Conservation (phyloP, 352 stramenopile genomes). For the Phytophthora constricta region DNA sequence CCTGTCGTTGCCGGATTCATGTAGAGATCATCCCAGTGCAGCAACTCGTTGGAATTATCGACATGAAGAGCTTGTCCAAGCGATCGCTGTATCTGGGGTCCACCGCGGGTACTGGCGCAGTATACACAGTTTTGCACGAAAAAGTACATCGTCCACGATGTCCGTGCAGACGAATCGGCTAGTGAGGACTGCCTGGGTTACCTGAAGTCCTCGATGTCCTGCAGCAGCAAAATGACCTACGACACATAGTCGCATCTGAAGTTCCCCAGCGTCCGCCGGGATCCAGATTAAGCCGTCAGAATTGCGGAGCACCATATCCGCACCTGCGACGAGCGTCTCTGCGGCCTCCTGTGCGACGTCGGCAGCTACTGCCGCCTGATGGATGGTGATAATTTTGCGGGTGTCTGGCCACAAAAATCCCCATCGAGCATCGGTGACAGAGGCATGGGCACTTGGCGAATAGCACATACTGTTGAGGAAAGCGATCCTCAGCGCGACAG, state of each 20-base stretch:
- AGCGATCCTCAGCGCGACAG: slow-evolving; percentile 20
- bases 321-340: background rate
- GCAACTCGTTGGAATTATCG: background rate
- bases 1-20: background rate
- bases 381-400: background rate
- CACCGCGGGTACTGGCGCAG: background rate
- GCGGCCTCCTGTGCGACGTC: background rate
- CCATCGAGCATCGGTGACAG: background rate
- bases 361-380: background rate
- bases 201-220: slow-evolving; percentile 1
- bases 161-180: background rate
- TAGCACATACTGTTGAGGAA: background rate
- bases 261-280: background rate
- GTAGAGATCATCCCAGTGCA: slow-evolving; percentile 6
- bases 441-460: background rate
- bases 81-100: background rate
- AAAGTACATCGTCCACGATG: background rate
- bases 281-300: slow-evolving; percentile 4
- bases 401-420: background rate
- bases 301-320: background rate
- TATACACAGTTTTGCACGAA: slow-evolving; percentile 1
- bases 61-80: slow-evolving; percentile 1
- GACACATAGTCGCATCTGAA: slow-evolving; percentile 10
- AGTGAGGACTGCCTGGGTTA: background rate
- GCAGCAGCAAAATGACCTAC: slow-evolving; percentile 11